Evolutionary conservation across 139 green algal genomes (phyloP).

Genomic region (Zygnema circumcarinatum): DNA sequence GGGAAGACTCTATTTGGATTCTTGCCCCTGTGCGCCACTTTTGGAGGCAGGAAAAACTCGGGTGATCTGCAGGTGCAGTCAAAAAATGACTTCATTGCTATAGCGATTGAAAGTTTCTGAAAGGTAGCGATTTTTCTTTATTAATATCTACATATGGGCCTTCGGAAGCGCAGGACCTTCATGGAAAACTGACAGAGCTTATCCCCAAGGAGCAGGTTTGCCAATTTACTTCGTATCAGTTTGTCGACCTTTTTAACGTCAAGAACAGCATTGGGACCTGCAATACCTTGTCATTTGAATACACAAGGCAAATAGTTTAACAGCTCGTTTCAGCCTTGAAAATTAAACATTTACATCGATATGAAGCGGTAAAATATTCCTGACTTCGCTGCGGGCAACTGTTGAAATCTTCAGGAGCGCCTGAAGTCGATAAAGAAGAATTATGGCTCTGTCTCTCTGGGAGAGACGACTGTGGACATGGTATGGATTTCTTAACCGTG

Average conservation of each 20-base stretch:
- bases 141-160: neutral
- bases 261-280: neutral
- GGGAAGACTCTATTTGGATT: neutral
- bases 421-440: slow-evolving; percentile 86
- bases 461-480: slow-evolving; percentile 78
- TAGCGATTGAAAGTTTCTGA: too few relatives aligned
- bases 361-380: slow-evolving; percentile 3
- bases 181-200: slow-evolving; percentile 29
- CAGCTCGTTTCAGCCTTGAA: neutral
- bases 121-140: neutral
- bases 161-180: slow-evolving; percentile 38
- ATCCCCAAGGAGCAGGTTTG: slow-evolving; percentile 58
- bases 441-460: slow-evolving; percentile 77
- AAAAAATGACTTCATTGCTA: too few relatives aligned
- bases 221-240: neutral
- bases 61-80: too few relatives aligned
- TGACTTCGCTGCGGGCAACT: too few relatives aligned
- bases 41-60: too few relatives aligned
- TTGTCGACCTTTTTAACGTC: slow-evolving; percentile 9
- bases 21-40: neutral
- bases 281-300: neutral
- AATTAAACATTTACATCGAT: neutral
- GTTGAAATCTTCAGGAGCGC: too few relatives aligned
- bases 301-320: slow-evolving; percentile 4
- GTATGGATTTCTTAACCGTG: slow-evolving; percentile 8